Evolutionary conservation across 306 rosid species (phyloP).

Genomic region (Medicago truncatula): MtrunA17r5.0-ANR NC_053044.1:50023001-50023500

Average conservation of each 20-base stretch:
- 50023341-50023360: conserved; percentile 76
- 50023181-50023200: conserved; percentile 54
- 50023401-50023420: conserved; percentile 91
- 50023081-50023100: conserved; percentile 42
- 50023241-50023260: conserved; percentile 87
- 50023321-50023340: conserved; percentile 80
- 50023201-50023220: conserved; percentile 69
- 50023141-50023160: conserved; percentile 72
- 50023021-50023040: conserved; percentile 64
- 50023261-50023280: conserved; percentile 70
- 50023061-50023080: conserved; percentile 49
- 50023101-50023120: conserved; percentile 45
- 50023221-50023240: conserved; percentile 65
- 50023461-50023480: conserved; percentile 40
- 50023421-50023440: conserved; percentile 80
- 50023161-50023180: conserved; percentile 73
- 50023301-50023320: conserved; percentile 69
- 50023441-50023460: conserved; percentile 32
- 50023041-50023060: conserved; percentile 53
- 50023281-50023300: conserved; percentile 54
- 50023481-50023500: conserved; percentile 44
- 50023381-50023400: conserved; percentile 68
- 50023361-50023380: conserved; percentile 63
- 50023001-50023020: conserved; percentile 78
- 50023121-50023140: conserved; percentile 50